Percentiles rank a stretch among this genome's conserved stretches.
Evolutionary conservation across 306 rosid species (phyloP).

Genomic region (Cicer cuneatum): DNA sequence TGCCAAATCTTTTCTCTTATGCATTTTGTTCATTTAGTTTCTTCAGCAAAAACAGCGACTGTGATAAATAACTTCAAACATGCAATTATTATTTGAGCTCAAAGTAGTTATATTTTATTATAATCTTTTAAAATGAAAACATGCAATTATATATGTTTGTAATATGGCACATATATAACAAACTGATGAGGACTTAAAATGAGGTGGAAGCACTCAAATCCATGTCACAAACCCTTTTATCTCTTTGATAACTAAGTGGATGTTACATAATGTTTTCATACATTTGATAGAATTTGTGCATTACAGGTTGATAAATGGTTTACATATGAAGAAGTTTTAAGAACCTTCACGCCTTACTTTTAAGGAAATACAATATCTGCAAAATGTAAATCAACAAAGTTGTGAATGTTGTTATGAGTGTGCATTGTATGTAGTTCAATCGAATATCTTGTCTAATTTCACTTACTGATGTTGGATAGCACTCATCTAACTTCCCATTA

Average conservation of each 20-base stretch:
- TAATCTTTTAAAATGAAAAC: not conserved
- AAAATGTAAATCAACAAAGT: constrained; percentile 88
- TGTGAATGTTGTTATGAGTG: constrained; percentile 61
- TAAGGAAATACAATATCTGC: constrained; percentile 60
- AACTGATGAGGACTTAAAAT: no score
- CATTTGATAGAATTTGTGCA: constrained; percentile 43
- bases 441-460: constrained; percentile 44
- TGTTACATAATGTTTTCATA: not conserved
- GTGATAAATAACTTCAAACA: not conserved
- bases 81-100: not conserved
- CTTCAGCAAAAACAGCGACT: constrained; percentile 17
- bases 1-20: constrained; percentile 1
- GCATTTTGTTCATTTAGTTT: constrained; percentile 40
- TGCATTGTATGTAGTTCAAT: constrained; percentile 48
- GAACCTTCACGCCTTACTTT: constrained; percentile 76
- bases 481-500: constrained; percentile 34
- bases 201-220: no score
- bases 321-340: constrained; percentile 89
- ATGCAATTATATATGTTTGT: no score
- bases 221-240: constrained; percentile 16
- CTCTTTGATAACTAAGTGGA: not conserved
- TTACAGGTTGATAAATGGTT: constrained; percentile 88
- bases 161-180: not conserved
- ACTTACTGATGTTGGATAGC: constrained; percentile 48
- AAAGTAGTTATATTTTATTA: not conserved